Base-by-base conservation (phyloP, 768 basidiomycete genomes). In the Tricholoma bakamatsutake region DNA sequence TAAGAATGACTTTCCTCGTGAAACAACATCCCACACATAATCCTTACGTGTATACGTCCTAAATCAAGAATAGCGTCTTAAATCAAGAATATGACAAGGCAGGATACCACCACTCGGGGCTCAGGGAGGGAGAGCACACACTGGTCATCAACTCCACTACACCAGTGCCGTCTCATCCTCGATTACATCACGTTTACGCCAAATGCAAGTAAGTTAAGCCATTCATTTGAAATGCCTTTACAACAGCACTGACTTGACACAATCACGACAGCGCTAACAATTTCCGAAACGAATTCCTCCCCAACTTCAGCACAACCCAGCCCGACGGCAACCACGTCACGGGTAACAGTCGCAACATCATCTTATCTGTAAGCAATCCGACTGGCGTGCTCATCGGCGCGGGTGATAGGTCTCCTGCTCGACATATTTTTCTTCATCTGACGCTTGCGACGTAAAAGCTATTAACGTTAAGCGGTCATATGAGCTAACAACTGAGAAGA, bases 111-210 rank as follows among this genome's bases (percentile, higher is more conserved):
- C 59, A 24, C 21, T 24, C 21, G 21, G 21, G 21, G 21, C 21
- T 24, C 21, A 82, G 53, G 13, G 52, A 62, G 17, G 65, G 62
- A 12, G 48, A 55, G 12, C 68, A 69, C 33, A 62, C 61, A 3
- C 54, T 69, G 21, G 56, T 57, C 15, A 61, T 69, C 48, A 62
- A 63, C 4, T 53, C 62, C 30, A 54, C 55, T 11, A 24, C 50
- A 53, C 1, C 50, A 60, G 13, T 57, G 59, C 34, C 50, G 61
- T 3, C 55, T 65, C 10, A 64, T 61, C 58, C 55, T 69, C 17
- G 68, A 69, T 52, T 65, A 60, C 43, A 52, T 69, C 21, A 28
- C 56, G 43, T 57, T 64, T 21, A 48, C 27, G 5, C 45, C 43
- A 27, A 52, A 31, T 31, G 48, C 50, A 18, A 46, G 55, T 59